A percentile compares a stretch with the other conserved stretches of the same genome.
Evolutionary conservation across 257 asterid genomes (phyloP).

Genomic region (Nicotiana tomentosiformis): DNA sequence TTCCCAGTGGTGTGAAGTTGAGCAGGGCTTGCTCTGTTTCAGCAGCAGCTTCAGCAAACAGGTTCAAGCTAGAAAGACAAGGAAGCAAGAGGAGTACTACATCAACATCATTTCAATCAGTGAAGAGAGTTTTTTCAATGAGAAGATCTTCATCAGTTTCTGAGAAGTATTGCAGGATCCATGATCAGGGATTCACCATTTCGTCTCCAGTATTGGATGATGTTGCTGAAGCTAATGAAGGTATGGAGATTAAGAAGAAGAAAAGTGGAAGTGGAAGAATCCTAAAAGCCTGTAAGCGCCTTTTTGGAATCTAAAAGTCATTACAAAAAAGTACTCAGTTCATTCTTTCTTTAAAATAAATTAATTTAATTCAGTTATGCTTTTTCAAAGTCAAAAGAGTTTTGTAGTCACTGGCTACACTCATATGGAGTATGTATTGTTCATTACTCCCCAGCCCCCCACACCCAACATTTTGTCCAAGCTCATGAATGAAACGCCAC

Average conservation of each 20-base stretch:
- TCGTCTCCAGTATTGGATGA: conserved; percentile 15
- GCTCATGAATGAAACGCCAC: not conserved
- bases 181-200: conserved; percentile 31
- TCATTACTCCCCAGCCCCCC: not conserved
- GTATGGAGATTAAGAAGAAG: conserved; percentile 3
- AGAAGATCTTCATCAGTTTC: conserved; percentile 44
- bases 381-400: not conserved
- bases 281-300: conserved; percentile 42
- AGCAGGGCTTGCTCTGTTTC: conserved; percentile 27
- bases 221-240: conserved; percentile 7
- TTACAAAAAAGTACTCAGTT: not conserved
- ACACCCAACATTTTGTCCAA: not conserved
- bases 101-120: conserved; percentile 16
- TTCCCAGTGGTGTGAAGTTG: conserved; percentile 12
- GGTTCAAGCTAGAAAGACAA: conserved; percentile 10
- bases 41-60: conserved; percentile 10
- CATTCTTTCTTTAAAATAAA: not conserved
- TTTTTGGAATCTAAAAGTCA: conserved; percentile 28
- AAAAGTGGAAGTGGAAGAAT: conserved; percentile 25
- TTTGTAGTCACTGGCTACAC: not conserved
- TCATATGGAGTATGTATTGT: not conserved
- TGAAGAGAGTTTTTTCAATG: conserved; percentile 31
- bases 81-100: not conserved
- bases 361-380: not conserved
- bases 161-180: conserved; percentile 46